These are phyloP conservation scores for Scolecobasidium constrictum DNA, from an alignment of 2,329 filamentous ascomycete species.

Conservation along the genomic window DNA sequence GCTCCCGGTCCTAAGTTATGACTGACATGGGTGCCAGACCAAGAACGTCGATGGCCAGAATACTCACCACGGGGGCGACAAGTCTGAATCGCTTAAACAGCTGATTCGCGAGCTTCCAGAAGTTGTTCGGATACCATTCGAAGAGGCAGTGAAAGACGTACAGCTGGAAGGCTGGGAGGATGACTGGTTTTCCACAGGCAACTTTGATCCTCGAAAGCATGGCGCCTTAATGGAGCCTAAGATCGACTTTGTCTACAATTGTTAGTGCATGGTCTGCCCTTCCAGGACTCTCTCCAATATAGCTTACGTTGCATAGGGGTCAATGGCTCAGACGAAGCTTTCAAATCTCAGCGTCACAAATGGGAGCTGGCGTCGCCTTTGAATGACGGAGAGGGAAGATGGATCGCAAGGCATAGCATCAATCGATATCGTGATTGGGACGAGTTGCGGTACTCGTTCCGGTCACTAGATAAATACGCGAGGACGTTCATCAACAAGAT, in stretches of 20 bases:
- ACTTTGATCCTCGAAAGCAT: slow-evolving; percentile 16
- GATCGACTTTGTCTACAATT: slow-evolving; percentile 34
- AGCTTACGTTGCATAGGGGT: slow-evolving; percentile 22
- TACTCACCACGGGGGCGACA: no score
- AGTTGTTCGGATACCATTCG: slow-evolving; percentile 29
- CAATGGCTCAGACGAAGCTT: slow-evolving; percentile 30
- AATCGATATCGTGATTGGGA: slow-evolving; percentile 36
- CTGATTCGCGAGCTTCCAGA: slow-evolving; percentile 20
- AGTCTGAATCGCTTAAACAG: neutral
- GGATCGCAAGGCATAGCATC: slow-evolving; percentile 30
- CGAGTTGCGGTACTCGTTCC: slow-evolving; percentile 33
- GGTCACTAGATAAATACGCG: slow-evolving; percentile 32
- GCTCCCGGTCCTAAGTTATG: no score
- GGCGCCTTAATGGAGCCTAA: slow-evolving; percentile 26
- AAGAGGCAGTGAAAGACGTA: slow-evolving; percentile 26
- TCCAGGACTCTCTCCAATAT: neutral
- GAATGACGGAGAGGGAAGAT: slow-evolving; percentile 30
- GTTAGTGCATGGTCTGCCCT: slow-evolving; percentile 13
- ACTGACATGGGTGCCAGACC: no score
- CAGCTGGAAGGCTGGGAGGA: slow-evolving; percentile 32
- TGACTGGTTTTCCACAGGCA: slow-evolving; percentile 28
- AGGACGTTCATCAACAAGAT: slow-evolving; percentile 31
- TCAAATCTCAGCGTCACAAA: slow-evolving; percentile 24
- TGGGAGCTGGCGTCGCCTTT: slow-evolving; percentile 31
- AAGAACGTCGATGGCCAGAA: no score